Evolutionary conservation across 2,329 filamentous ascomycete genomes (phyloP).

Genomic region (Zelopaecilomyces penicillatus): DNA sequence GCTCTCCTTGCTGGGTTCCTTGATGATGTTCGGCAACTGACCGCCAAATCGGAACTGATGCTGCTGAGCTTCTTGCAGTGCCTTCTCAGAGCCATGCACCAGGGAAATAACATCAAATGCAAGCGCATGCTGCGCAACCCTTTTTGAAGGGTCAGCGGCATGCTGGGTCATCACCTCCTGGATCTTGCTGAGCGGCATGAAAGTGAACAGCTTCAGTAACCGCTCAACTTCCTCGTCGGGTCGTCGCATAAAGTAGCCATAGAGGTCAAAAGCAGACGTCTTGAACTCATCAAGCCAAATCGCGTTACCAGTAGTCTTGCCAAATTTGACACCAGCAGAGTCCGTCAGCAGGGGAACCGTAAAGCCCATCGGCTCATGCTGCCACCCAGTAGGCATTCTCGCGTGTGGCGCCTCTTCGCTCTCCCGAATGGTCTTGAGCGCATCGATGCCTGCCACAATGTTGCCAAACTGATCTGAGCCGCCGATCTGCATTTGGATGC

Average conservation of each 20-base stretch:
- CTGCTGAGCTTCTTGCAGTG: conserved; percentile 50
- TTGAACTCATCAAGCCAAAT: conserved; percentile 81
- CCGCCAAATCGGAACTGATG: conserved; percentile 43
- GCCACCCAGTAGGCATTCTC: conserved; percentile 32
- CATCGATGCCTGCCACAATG: conserved; percentile 82
- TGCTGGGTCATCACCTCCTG: conserved; percentile 60
- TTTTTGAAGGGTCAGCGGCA: conserved; percentile 55
- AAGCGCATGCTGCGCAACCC: conserved; percentile 73
- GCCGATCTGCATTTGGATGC: conserved; percentile 79
- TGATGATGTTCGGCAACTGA: conserved; percentile 21
- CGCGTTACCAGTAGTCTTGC: conserved; percentile 89
- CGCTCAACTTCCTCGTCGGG: conserved; percentile 73
- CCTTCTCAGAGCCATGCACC: conserved; percentile 61
- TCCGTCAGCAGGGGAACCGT: conserved; percentile 88
- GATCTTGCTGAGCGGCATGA: conserved; percentile 67
- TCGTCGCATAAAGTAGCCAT: conserved; percentile 79
- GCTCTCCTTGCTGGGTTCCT: conserved; percentile 19
- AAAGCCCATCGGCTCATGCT: conserved; percentile 66
- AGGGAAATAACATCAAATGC: conserved; percentile 76
- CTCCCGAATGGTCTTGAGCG: conserved; percentile 65
- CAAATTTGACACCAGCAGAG: conserved; percentile 78
- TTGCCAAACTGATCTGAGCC: conserved; percentile 96
- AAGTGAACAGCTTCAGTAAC: conserved; percentile 84
- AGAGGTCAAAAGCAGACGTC: conserved; percentile 78
- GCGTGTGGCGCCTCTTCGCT: conserved; percentile 38